Evolutionary conservation across 2,329 filamentous ascomycete genomes (phyloP).

Genomic region (Pyrenophora teres): DNA sequence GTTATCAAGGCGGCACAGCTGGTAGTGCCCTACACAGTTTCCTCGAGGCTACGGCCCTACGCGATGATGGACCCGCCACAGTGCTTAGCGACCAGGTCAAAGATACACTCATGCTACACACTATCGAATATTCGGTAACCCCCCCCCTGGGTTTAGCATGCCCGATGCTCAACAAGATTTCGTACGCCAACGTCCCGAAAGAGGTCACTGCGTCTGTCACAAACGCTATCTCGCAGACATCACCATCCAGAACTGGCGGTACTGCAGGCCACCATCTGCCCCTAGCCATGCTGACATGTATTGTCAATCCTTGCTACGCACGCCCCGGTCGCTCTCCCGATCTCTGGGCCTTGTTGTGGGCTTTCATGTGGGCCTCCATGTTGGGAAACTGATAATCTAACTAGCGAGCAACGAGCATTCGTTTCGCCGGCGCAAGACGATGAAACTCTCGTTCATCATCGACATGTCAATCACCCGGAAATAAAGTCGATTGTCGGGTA

Average conservation of each 20-base stretch:
- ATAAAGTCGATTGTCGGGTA: constrained; percentile 1
- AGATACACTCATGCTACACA: constrained; percentile 17
- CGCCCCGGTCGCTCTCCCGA: constrained; percentile 15
- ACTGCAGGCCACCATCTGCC: constrained; percentile 4
- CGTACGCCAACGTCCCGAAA: constrained; percentile 6
- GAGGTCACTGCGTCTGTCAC: constrained; percentile 14
- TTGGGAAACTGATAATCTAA: constrained; percentile 2
- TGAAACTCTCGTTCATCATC: constrained; percentile 1
- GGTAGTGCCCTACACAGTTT: constrained; percentile 15
- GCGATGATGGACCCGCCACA: constrained; percentile 6
- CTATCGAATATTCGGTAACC: constrained; percentile 13
- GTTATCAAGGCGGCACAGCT: constrained; percentile 16
- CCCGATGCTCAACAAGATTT: constrained; percentile 13
- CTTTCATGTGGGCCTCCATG: constrained; percentile 1
- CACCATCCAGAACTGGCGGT: constrained; percentile 9
- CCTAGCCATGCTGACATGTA: constrained; percentile 8
- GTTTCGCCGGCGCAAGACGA: constrained; percentile 5
- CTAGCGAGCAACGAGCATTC: constrained; percentile 5
- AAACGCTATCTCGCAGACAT: constrained; percentile 10
- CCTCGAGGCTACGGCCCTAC: constrained; percentile 3
- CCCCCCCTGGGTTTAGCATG: constrained; percentile 14
- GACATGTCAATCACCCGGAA: constrained; percentile 1
- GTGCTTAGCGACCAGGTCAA: constrained; percentile 8
- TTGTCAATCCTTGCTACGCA: constrained; percentile 4
- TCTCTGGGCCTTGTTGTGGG: background rate